Conservation (phyloP, 2,329 filamentous ascomycete genomes). For the Paracorniculantispora psalliotae region DNA sequence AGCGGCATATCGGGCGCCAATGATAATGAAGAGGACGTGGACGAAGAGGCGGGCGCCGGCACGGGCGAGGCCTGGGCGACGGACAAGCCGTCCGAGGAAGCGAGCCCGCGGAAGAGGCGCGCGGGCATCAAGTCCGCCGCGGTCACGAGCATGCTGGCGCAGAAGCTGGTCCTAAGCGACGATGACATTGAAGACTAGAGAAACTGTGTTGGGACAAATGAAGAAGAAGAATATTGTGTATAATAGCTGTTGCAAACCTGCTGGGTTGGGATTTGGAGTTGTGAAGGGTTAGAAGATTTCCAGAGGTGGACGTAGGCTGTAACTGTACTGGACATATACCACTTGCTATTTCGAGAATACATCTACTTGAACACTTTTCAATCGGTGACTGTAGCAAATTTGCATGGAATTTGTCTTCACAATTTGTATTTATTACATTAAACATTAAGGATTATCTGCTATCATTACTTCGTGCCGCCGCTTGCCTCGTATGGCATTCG, state of each 20-base stretch:
- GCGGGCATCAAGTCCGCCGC: slow-evolving; percentile 33
- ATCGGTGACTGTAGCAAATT: too few species aligned
- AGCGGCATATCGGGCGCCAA: slow-evolving; percentile 50
- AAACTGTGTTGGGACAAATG: slow-evolving; percentile 17
- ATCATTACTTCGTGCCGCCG: too few species aligned
- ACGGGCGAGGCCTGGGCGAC: slow-evolving; percentile 54
- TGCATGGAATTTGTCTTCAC: too few species aligned
- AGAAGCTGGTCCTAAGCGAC: slow-evolving; percentile 70
- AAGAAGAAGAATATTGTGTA: slow-evolving; percentile 21
- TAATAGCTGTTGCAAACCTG: not conserved
- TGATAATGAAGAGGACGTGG: slow-evolving; percentile 44
- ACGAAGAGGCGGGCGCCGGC: slow-evolving; percentile 21
- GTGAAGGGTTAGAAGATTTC: not conserved
- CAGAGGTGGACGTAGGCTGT: not conserved
- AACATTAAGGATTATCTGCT: not conserved
- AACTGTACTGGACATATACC: slow-evolving; percentile 12
- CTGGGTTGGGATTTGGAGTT: not conserved
- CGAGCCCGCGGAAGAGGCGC: slow-evolving; percentile 44
- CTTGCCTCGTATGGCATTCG: too few species aligned
- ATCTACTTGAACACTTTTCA: not conserved
- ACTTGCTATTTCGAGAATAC: slow-evolving; percentile 7
- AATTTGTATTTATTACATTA: not conserved
- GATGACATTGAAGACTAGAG: slow-evolving; percentile 73
- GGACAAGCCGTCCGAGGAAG: slow-evolving; percentile 53
- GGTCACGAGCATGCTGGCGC: slow-evolving; percentile 44